Conservation (phyloP, 169 alveolate species). For the Plasmodium knowlesi region DNA sequence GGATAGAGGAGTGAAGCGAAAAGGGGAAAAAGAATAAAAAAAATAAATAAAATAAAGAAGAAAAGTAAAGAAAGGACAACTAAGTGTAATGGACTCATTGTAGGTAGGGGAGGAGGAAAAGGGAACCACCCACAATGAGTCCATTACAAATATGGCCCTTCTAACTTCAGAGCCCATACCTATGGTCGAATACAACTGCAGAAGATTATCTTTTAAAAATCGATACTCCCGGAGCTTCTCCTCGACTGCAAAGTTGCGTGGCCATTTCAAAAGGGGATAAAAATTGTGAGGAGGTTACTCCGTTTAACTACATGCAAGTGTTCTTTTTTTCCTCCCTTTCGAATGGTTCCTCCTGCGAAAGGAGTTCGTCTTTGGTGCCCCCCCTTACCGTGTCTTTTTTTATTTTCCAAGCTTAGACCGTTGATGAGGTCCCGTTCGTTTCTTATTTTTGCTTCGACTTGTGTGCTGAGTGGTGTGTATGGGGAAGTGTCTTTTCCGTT, state of each 20-base stretch:
- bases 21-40: not conserved
- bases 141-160: too few species aligned
- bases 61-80: not conserved
- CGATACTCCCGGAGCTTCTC: conserved; percentile 25
- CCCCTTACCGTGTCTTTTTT: conserved; percentile 34
- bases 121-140: not conserved
- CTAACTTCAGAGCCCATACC: not conserved
- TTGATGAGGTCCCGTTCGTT: conserved; percentile 29
- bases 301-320: not conserved
- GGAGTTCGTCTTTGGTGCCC: not conserved
- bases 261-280: not conserved
- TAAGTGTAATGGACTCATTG: not conserved
- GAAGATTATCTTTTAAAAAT: conserved; percentile 19
- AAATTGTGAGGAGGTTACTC: not conserved
- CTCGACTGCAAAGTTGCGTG: conserved; percentile 1
- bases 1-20: not conserved
- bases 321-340: not conserved
- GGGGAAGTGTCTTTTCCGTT: not conserved
- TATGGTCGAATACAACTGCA: conserved; percentile 26
- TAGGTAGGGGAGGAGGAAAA: not conserved
- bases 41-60: not conserved
- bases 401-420: conserved; percentile 1
- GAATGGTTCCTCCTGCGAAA: not conserved
- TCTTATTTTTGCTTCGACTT: conserved; percentile 3
- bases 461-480: not conserved